Conservation (phyloP, 1,139 yeast species). For the Hanseniaspora uvarum region DNA sequence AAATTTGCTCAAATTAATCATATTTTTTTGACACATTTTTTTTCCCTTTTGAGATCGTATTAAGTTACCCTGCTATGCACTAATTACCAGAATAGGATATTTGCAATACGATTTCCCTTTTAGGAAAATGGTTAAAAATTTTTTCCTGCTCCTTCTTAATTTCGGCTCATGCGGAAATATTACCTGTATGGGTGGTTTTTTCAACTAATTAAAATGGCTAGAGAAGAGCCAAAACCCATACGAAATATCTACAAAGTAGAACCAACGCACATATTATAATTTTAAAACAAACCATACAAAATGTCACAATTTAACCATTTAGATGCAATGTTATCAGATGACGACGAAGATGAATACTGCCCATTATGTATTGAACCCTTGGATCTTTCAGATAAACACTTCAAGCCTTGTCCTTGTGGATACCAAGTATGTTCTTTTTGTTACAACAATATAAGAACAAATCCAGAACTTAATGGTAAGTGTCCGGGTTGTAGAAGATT, state of each 20-base stretch:
- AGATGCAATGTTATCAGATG: slow-evolving; percentile 28
- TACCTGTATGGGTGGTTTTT: no score
- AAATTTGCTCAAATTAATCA: neutral
- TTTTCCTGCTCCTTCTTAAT: neutral
- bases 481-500: slow-evolving; percentile 97
- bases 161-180: no score
- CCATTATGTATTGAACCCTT: slow-evolving; percentile 96
- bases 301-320: slow-evolving; percentile 17
- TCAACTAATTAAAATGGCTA: no score
- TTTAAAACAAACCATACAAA: neutral
- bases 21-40: neutral
- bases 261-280: neutral
- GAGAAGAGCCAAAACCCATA: no score
- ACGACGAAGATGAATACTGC: slow-evolving; percentile 37
- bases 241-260: neutral
- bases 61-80: neutral
- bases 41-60: neutral
- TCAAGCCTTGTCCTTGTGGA: slow-evolving; percentile 98
- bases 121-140: neutral
- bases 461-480: slow-evolving; percentile 87
- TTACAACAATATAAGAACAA: slow-evolving; percentile 88
- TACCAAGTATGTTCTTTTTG: slow-evolving; percentile 97
- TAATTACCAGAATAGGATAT: neutral
- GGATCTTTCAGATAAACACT: slow-evolving; percentile 91
- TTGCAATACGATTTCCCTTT: neutral